Conservation (phyloP, 352 stramenopile species). For the Globisporangium cystogenes region DNA sequence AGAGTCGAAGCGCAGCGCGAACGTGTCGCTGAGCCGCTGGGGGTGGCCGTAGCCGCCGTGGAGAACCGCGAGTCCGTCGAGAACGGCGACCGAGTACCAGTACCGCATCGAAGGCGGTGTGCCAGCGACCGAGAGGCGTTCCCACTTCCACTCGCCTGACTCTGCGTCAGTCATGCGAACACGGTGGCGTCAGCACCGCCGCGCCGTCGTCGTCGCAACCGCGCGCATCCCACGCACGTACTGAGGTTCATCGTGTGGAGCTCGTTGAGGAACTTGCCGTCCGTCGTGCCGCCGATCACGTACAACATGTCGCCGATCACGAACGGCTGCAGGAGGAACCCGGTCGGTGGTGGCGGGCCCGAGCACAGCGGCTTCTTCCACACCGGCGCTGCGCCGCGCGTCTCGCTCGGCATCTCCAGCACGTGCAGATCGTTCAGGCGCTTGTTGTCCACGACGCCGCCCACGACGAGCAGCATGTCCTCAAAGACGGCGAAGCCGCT, state of each 20-base stretch:
- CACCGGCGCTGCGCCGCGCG: constrained; percentile 2
- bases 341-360: constrained; percentile 28
- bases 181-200: background rate
- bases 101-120: constrained; percentile 50
- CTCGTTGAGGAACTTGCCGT: constrained; percentile 56
- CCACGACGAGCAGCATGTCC: constrained; percentile 44
- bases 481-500: constrained; percentile 40
- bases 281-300: constrained; percentile 46
- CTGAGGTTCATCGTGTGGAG: constrained; percentile 43
- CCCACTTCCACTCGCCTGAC: constrained; percentile 39
- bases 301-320: constrained; percentile 41
- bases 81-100: constrained; percentile 46
- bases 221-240: constrained; percentile 19
- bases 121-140: constrained; percentile 37
- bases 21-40: constrained; percentile 41
- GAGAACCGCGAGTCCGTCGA: constrained; percentile 38
- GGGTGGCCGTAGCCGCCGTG: constrained; percentile 55
- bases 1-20: constrained; percentile 46
- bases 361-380: constrained; percentile 31
- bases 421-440: constrained; percentile 47
- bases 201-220: background rate
- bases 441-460: constrained; percentile 50
- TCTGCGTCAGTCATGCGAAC: constrained; percentile 11
- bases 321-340: constrained; percentile 49
- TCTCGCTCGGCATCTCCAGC: constrained; percentile 22